Base-by-base conservation (phyloP, 805 yeast genomes). In the Barnettozyma populi region DNA sequence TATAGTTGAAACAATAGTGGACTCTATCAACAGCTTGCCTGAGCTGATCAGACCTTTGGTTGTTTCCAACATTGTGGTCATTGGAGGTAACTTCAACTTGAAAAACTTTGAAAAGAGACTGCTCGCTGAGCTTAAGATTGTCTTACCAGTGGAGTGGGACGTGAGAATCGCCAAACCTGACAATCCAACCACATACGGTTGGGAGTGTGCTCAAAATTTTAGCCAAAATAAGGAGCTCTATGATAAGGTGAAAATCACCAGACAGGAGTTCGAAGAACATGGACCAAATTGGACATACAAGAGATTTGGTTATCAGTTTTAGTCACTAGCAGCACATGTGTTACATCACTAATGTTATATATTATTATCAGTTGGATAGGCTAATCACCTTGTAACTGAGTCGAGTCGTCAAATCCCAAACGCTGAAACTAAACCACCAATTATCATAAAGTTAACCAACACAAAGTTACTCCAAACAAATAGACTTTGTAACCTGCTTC, bases 181-280 rank as follows among this genome's bases (percentile, higher is more conserved):
- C 2, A 62, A 65, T 35, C 73, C 76, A 4, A 63, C 71, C 2
- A 68, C 75, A 8, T 73, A 71, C 49, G 78, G 82, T 0, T 84
- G 88, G 85, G 63, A 70, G 38, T 77, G 85, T 9, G 88, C 84
- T 44, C 48, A 58, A 9, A 64, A 62, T 2, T 68, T 73, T 3
- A 52, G 60, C 36, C 53, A 58, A 37, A 62, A 50, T 20, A 52
- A 43, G 7, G 70, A 62, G 3, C 45, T 61, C 35, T 70, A 74
- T 47, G 67, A 70, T 18, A 72, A 76, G 35, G 76, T 83, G 16
- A 72, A 80, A 46, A 80, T 94, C 7, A 75, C 95, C 0, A 78
- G 82, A 50, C 79, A 80, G 48, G 98, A 94, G 44, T 94, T 90
- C 58, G 74, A 78, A 53, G 99, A 94, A 64, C 84, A 87, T 60